phyloP scores from a whole-genome alignment of 108 stramenopile genomes.

The Schizochytrium sp. region DNA sequence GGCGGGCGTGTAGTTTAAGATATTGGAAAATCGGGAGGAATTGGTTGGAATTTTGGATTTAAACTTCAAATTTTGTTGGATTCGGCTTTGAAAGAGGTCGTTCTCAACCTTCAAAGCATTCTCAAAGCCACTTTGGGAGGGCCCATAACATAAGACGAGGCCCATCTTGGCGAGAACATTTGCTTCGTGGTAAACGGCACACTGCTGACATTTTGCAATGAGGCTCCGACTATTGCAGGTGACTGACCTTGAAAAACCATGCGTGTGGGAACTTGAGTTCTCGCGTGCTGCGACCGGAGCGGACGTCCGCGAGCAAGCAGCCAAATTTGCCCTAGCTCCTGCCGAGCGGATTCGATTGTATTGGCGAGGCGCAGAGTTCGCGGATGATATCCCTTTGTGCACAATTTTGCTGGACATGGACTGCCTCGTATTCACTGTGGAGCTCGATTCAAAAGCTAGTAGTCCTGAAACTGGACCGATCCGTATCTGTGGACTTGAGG shows the following conservation, averaged over 20 bases:
- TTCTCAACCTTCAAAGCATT: no score
- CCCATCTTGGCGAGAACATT: no score
- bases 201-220: not conserved
- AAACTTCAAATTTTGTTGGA: no score
- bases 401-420: not conserved
- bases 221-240: not conserved
- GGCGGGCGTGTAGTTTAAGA: no score
- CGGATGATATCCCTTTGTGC: not conserved
- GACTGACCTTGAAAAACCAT: not conserved
- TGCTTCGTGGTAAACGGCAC: no score
- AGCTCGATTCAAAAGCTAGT: not conserved
- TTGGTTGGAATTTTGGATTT: no score
- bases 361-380: not conserved
- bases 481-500: slow-evolving; percentile 23
- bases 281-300: not conserved
- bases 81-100: no score
- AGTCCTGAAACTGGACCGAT: not conserved
- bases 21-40: no score
- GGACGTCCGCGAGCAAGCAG: not conserved
- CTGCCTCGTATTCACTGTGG: slow-evolving; percentile 39
- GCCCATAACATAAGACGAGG: no score
- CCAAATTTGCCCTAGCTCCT: not conserved
- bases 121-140: no score
- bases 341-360: slow-evolving; percentile 27
- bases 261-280: not conserved